These are phyloP conservation scores for Aspergillus carbonarius DNA, from an alignment of 2,329 filamentous ascomycete genomes.

Conservation along the genomic window DNA sequence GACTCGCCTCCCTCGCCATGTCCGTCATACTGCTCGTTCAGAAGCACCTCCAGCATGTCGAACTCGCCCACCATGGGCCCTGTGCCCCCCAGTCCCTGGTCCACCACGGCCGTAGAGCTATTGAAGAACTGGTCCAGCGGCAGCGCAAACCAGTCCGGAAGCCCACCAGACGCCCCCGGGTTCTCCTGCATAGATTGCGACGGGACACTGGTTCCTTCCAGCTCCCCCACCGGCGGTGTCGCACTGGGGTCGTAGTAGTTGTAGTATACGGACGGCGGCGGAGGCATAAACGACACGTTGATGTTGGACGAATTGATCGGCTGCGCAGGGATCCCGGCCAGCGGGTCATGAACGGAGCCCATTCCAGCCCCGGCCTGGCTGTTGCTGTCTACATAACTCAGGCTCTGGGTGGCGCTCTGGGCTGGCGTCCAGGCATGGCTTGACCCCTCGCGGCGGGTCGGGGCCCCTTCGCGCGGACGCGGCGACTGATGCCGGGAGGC, in stretches of 20 bases:
- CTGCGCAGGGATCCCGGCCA: conserved; percentile 45
- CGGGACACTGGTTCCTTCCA: conserved; percentile 31
- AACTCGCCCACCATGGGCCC: conserved; percentile 61
- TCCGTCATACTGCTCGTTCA: conserved; percentile 44
- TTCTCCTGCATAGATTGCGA: conserved; percentile 30
- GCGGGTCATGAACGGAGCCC: conserved; percentile 38
- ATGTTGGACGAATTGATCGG: conserved; percentile 47
- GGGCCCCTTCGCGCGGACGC: conserved; percentile 29
- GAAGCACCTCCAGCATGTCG: conserved; percentile 50
- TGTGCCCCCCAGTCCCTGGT: conserved; percentile 58
- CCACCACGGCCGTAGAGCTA: conserved; percentile 44
- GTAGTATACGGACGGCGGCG: conserved; percentile 47
- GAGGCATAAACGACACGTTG: conserved; percentile 49
- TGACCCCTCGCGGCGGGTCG: conserved; percentile 26
- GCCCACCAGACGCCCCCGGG: conserved; percentile 27
- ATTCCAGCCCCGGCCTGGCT: conserved; percentile 22
- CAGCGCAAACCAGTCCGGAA: conserved; percentile 61
- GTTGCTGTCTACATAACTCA: conserved; percentile 31
- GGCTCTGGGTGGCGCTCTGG: conserved; percentile 14
- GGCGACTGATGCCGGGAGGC: conserved; percentile 40
- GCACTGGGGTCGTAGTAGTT: conserved; percentile 44
- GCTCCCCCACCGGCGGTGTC: conserved; percentile 31
- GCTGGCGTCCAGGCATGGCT: conserved; percentile 29
- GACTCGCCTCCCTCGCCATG: conserved; percentile 24
- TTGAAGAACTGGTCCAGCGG: conserved; percentile 61